phyloP scores from a whole-genome alignment of 371 early-diverging fungal genomes.

The Basidiobolus heterosporus region DNA sequence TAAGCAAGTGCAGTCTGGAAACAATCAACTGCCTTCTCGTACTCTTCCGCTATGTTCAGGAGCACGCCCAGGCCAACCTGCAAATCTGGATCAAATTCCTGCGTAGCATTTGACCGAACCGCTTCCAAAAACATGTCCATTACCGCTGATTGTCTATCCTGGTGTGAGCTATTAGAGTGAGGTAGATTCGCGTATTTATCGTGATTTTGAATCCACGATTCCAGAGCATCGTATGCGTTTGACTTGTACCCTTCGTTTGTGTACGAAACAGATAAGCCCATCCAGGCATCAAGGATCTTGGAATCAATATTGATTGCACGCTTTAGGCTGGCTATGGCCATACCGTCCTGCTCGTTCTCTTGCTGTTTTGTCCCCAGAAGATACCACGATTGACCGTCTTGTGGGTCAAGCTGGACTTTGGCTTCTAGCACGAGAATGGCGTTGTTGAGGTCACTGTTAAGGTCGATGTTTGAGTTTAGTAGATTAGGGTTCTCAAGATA shows the following conservation, averaged over 20 bases:
- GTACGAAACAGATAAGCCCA: slow-evolving; percentile 81
- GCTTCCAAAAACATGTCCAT: slow-evolving; percentile 66
- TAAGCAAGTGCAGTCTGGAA: slow-evolving; percentile 80
- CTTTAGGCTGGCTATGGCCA: slow-evolving; percentile 77
- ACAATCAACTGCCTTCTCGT: slow-evolving; percentile 88
- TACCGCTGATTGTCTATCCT: slow-evolving; percentile 27
- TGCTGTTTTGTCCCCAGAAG: slow-evolving; percentile 77
- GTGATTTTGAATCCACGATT: slow-evolving; percentile 69
- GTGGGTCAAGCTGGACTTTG: slow-evolving; percentile 60
- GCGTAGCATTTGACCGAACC: slow-evolving; percentile 47
- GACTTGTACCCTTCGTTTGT: slow-evolving; percentile 71
- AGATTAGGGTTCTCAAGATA: slow-evolving; percentile 30
- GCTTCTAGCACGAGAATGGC: slow-evolving; percentile 85
- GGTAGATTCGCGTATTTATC: slow-evolving; percentile 35
- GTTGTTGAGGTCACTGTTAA: slow-evolving; percentile 31
- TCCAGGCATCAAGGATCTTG: slow-evolving; percentile 47
- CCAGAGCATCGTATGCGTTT: slow-evolving; percentile 75
- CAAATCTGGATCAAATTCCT: slow-evolving; percentile 72
- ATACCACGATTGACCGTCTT: slow-evolving; percentile 72
- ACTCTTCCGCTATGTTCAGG: slow-evolving; percentile 79
- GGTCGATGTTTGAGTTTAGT: slow-evolving; percentile 13
- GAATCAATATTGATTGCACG: slow-evolving; percentile 65
- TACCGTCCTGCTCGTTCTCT: slow-evolving; percentile 85
- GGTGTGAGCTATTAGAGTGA: slow-evolving; percentile 6
- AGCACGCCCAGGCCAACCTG: slow-evolving; percentile 87